Conservation (phyloP, 2,329 filamentous ascomycete genomes). For the Hypoxylon sp. region DNA sequence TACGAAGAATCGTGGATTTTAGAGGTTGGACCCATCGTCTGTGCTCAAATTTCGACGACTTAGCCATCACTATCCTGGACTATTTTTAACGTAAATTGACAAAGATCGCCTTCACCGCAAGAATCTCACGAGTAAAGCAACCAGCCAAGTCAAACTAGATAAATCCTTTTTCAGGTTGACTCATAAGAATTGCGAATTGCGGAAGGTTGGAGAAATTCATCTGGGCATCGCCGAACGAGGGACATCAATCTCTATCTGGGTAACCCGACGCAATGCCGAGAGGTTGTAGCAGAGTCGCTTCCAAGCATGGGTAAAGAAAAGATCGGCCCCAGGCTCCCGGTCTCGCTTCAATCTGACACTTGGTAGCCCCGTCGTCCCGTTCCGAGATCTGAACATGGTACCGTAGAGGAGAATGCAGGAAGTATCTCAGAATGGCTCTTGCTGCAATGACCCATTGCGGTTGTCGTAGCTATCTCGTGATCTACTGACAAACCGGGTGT, state of each 20-base stretch:
- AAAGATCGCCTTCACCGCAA: constrained; percentile 46
- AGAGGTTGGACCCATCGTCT: constrained; percentile 44
- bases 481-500: constrained; percentile 36
- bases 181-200: constrained; percentile 24
- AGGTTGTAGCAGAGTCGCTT: constrained; percentile 38
- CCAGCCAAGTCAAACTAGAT: constrained; percentile 37
- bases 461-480: constrained; percentile 38
- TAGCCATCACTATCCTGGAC: constrained; percentile 37
- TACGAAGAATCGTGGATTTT: constrained; percentile 42
- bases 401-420: constrained; percentile 32
- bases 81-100: constrained; percentile 43
- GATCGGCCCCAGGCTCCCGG: constrained; percentile 48
- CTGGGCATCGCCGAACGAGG: constrained; percentile 32
- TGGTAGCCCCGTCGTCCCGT: constrained; percentile 49
- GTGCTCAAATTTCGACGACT: constrained; percentile 43
- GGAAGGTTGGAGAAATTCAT: constrained; percentile 28
- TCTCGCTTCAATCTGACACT: constrained; percentile 47
- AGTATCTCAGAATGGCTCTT: constrained; percentile 24
- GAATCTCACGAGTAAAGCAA: constrained; percentile 36
- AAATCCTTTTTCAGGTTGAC: constrained; percentile 21
- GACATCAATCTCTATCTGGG: constrained; percentile 21
- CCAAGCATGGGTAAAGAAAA: constrained; percentile 35
- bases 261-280: constrained; percentile 38
- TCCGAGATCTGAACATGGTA: constrained; percentile 47
- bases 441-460: constrained; percentile 25